Percentiles rank a stretch among this genome's conserved stretches.
These are phyloP conservation scores for Quercus tomentella DNA, from an alignment of 331 rosid species.

Conservation along the genomic window DNA sequence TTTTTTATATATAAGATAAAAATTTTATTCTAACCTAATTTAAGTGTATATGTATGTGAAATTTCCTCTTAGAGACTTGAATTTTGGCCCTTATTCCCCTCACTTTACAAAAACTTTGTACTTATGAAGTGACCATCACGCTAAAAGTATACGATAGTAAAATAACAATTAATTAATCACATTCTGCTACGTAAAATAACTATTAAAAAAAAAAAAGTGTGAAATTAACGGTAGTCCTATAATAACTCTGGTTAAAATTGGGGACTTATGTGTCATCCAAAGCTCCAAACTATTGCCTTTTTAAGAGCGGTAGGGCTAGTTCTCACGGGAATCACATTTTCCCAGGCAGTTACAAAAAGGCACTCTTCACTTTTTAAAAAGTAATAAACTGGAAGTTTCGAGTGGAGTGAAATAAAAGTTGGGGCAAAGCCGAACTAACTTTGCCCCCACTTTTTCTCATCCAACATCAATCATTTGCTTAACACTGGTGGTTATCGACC, in stretches of 20 bases:
- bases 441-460: neutral
- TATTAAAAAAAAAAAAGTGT: no score
- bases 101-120: rapidly evolving
- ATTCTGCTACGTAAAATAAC: no score
- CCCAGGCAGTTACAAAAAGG: neutral
- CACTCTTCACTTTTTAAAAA: neutral
- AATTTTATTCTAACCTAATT: no score
- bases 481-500: neutral
- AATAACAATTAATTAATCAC: no score
- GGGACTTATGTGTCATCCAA: neutral
- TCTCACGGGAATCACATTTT: neutral
- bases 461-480: neutral
- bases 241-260: neutral
- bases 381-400: conserved; percentile 1
- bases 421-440: neutral
- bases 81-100: rapidly evolving
- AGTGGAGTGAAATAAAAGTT: neutral
- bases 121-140: rapidly evolving
- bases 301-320: neutral
- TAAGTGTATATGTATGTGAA: no score
- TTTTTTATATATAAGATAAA: no score
- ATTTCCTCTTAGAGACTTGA: rapidly evolving
- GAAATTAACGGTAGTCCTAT: no score
- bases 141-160: rapidly evolving
- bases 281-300: neutral